phyloP scores from a whole-genome alignment of 164 flowering plant species.

The Piper longum region DNA sequence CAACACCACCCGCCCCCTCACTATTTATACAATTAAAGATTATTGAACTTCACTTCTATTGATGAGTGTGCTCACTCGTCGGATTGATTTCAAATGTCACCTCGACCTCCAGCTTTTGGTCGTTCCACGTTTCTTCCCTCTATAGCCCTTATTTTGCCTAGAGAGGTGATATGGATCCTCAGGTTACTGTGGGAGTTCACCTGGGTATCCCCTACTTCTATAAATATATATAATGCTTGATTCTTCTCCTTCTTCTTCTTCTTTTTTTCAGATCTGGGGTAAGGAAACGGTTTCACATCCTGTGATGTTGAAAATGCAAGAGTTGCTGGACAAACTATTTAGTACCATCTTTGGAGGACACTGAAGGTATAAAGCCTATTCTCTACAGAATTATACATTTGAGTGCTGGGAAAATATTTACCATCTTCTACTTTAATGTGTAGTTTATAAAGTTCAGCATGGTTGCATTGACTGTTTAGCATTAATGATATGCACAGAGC shows the following conservation, averaged over 20 bases:
- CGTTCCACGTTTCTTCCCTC: too few species aligned
- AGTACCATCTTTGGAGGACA: conserved; percentile 53
- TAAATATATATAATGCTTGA: too few species aligned
- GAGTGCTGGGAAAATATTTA: not conserved
- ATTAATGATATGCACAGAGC: conserved; percentile 64
- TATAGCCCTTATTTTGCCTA: too few species aligned
- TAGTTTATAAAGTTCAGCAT: conserved; percentile 82
- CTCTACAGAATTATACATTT: not conserved
- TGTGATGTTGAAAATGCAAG: conserved; percentile 27
- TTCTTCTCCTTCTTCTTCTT: not conserved
- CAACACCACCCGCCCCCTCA: too few species aligned
- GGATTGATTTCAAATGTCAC: too few species aligned
- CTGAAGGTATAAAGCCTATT: conserved; percentile 36
- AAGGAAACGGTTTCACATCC: conserved; percentile 30
- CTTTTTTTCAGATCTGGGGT: conserved; percentile 36
- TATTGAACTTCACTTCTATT: too few species aligned
- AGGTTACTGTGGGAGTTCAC: too few species aligned
- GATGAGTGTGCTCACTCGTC: too few species aligned
- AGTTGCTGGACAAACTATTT: conserved; percentile 33
- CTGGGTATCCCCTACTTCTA: too few species aligned
- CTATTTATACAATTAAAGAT: too few species aligned
- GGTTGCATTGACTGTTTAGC: conserved; percentile 91
- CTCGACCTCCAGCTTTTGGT: too few species aligned
- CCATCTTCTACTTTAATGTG: not conserved
- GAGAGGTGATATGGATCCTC: too few species aligned